These are phyloP conservation scores for Vicia sativa DNA, from an alignment of 306 rosid species.

Conservation along the genomic window DNA sequence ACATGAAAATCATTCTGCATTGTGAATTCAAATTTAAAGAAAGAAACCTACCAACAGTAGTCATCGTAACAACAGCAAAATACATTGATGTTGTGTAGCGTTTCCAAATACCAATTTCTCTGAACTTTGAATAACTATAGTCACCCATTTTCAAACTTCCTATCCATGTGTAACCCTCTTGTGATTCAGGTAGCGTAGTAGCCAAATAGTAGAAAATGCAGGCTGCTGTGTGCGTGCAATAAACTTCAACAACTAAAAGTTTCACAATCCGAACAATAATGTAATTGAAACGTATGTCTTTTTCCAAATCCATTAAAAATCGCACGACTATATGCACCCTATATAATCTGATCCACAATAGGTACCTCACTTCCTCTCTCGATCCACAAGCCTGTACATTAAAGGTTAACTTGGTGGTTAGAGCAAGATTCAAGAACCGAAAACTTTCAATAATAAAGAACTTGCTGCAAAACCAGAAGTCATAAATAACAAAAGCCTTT, in stretches of 20 bases:
- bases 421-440: constrained; percentile 28
- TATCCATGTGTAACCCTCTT: constrained; percentile 97
- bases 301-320: constrained; percentile 68
- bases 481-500: constrained; percentile 17
- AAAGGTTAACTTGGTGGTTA: constrained; percentile 27
- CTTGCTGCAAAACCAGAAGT: constrained; percentile 29
- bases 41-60: constrained; percentile 79
- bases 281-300: constrained; percentile 88
- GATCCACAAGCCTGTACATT: constrained; percentile 69
- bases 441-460: constrained; percentile 21
- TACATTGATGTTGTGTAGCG: constrained; percentile 89
- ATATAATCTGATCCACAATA: constrained; percentile 82
- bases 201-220: constrained; percentile 98
- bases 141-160: constrained; percentile 90
- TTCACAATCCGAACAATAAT: constrained; percentile 74
- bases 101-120: constrained; percentile 88
- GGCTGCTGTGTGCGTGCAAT: constrained; percentile 98
- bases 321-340: constrained; percentile 67
- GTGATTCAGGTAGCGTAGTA: constrained; percentile 75
- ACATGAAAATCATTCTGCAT: constrained; percentile 10
- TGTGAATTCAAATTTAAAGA: background rate
- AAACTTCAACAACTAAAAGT: constrained; percentile 87
- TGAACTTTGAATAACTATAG: constrained; percentile 71
- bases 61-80: constrained; percentile 94
- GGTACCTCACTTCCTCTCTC: constrained; percentile 82